Evolutionary conservation across 1,139 yeast species (phyloP).

Genomic region (Taphrina pruni): DNA sequence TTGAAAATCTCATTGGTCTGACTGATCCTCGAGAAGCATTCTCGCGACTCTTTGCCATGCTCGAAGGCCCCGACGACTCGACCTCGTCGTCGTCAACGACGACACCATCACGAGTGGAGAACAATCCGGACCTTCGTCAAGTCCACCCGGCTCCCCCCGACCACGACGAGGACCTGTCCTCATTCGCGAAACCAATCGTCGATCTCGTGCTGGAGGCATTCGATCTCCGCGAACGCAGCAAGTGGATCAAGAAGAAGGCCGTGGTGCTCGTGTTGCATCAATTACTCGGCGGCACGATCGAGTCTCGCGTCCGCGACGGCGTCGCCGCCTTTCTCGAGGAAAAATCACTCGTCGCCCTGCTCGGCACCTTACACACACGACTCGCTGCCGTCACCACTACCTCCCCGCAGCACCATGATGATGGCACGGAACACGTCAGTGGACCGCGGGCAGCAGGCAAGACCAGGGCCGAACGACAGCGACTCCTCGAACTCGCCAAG

Average conservation of each 20-base stretch:
- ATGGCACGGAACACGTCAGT: neutral
- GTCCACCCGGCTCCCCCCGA: constrained; percentile 10
- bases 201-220: constrained; percentile 75
- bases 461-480: constrained; percentile 20
- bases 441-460: neutral
- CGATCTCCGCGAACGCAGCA: constrained; percentile 66
- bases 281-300: constrained; percentile 85
- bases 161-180: constrained; percentile 48
- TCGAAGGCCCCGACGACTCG: constrained; percentile 48
- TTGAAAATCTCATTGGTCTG: constrained; percentile 57
- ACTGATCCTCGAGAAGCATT: constrained; percentile 58
- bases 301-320: constrained; percentile 49
- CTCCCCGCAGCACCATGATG: no score
- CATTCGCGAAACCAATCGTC: constrained; percentile 82
- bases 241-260: constrained; percentile 86
- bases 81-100: constrained; percentile 49
- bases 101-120: constrained; percentile 48
- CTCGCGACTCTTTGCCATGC: constrained; percentile 64
- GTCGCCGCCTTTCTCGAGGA: constrained; percentile 10
- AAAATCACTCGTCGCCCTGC: neutral
- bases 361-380: constrained; percentile 1
- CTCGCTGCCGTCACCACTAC: neutral
- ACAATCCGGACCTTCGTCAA: constrained; percentile 18
- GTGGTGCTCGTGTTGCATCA: constrained; percentile 81
- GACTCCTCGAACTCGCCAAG: constrained; percentile 27